phyloP scores from a whole-genome alignment of 2,329 filamentous ascomycete genomes.

The Alternaria infectoria region DNA sequence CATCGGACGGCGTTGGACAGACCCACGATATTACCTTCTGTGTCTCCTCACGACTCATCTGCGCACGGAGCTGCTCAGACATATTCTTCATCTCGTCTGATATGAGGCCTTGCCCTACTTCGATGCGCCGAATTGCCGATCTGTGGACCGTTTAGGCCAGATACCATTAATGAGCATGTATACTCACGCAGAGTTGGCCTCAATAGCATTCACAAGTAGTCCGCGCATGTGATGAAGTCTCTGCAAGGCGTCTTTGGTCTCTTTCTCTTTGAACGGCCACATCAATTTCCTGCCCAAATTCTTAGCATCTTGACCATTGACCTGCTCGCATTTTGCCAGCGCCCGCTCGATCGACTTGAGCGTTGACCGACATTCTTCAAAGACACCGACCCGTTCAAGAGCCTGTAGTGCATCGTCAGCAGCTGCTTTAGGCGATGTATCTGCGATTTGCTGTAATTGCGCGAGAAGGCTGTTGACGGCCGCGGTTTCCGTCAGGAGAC shows the following conservation, averaged over 20 bases:
- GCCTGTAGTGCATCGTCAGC: conserved; percentile 1
- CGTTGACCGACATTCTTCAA: conserved; percentile 1
- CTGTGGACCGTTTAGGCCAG: not conserved
- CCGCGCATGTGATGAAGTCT: conserved; percentile 5
- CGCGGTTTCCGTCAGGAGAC: conserved; percentile 13
- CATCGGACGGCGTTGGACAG: not conserved
- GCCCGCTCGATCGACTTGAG: conserved; percentile 8
- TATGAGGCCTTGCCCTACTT: not conserved
- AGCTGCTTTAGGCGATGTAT: not conserved
- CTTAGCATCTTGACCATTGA: conserved; percentile 5
- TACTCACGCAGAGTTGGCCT: conserved; percentile 8
- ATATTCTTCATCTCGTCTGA: not conserved
- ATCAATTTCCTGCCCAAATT: conserved; percentile 8
- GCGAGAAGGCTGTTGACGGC: conserved; percentile 16
- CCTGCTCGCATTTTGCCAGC: conserved; percentile 8
- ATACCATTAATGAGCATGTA: too few relatives aligned
- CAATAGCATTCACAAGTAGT: conserved; percentile 8
- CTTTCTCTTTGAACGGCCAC: conserved; percentile 20
- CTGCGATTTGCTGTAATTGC: conserved; percentile 8
- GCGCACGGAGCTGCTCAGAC: not conserved
- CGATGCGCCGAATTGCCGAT: not conserved
- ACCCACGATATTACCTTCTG: not conserved
- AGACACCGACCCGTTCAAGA: conserved; percentile 1
- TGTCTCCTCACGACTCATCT: not conserved
- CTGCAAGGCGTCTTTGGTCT: conserved; percentile 14